A percentile compares a stretch with the other conserved stretches of the same genome.
Conservation (phyloP, 2,329 filamentous ascomycete species). For the Fusarium sterilihyphosum region DNA sequence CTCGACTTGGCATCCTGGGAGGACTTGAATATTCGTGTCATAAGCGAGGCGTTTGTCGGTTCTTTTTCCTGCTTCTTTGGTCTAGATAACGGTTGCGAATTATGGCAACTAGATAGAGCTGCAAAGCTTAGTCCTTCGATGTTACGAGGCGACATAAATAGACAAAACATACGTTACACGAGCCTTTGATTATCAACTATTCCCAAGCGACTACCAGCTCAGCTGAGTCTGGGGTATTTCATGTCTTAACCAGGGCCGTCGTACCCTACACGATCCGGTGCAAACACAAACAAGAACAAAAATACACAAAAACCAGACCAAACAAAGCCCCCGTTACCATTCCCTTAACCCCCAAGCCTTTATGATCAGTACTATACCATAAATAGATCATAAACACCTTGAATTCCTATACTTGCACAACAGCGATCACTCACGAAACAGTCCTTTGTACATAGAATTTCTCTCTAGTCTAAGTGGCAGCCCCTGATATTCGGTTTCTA, state of each 20-base stretch:
- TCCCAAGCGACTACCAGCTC: constrained; percentile 1
- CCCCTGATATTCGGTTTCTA: constrained; percentile 28
- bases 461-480: neutral
- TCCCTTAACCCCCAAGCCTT: constrained; percentile 10
- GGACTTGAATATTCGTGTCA: neutral
- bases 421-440: neutral
- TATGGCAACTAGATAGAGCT: neutral
- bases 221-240: neutral
- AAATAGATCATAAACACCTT: constrained; percentile 8
- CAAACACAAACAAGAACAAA: constrained; percentile 8
- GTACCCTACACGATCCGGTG: constrained; percentile 20
- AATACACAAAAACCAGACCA: constrained; percentile 9
- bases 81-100: neutral
- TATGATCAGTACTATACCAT: constrained; percentile 6
- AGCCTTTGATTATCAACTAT: neutral
- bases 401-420: neutral
- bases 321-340: neutral
- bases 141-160: neutral
- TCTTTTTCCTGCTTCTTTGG: neutral
- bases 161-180: neutral
- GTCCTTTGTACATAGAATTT: neutral
- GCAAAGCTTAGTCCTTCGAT: neutral
- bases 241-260: neutral
- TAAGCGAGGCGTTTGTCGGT: constrained; percentile 32
- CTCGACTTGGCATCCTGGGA: neutral